Evolutionary conservation across 2,329 filamentous ascomycete species (phyloP), one percentile per base, ranked within the genome.

Genomic region (Gliomastix tumulicola): DNA sequence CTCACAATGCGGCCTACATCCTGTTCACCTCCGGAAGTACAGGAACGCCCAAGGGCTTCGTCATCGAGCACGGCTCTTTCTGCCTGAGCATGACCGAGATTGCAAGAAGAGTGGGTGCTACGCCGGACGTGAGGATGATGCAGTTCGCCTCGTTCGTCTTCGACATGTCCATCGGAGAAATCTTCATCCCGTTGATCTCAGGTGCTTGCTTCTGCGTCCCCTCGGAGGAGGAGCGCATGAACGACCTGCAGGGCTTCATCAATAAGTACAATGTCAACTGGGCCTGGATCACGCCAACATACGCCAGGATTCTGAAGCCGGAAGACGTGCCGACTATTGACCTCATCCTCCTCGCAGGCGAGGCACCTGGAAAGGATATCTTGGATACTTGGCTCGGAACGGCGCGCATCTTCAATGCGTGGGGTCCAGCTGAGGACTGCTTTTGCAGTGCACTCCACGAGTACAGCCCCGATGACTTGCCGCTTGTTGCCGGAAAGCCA

Each of bases 181-280:
- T 47, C 21, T 11, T 50, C 4, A 44, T 37, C 0, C 39, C 44
- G 1, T 8, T 52, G 12, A 35, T 48, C 6, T 30, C 44, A 9
- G 56, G 56, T 13, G 55, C 48, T 0, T 56, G 53, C 28, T 42
- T 60, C 5, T 56, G 53, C 21, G 44, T 60, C 13, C 60, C 62
- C 1, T 62, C 59, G 1, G 63, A 68, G 16, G 47, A 58, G 3
- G 54, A 57, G 19, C 54, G 63, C 1, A 47, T 63, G 21, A 62
- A 65, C n/a, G 48, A 60, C 13, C 43, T 66, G 0, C 44, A 45
- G 12, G 32, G 41, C 5, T 41, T 40, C 5, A 50, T 50, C 4
- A 36, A 38, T 0, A 10, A 47, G 20, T 37, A 45, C 12, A 20
- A 33, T 15, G 45, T 36, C 5, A 51, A 49, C n/a, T 48, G 42